phyloP scores from a whole-genome alignment of 495 filamentous ascomycete species.

The Neurospora sp. region DNA sequence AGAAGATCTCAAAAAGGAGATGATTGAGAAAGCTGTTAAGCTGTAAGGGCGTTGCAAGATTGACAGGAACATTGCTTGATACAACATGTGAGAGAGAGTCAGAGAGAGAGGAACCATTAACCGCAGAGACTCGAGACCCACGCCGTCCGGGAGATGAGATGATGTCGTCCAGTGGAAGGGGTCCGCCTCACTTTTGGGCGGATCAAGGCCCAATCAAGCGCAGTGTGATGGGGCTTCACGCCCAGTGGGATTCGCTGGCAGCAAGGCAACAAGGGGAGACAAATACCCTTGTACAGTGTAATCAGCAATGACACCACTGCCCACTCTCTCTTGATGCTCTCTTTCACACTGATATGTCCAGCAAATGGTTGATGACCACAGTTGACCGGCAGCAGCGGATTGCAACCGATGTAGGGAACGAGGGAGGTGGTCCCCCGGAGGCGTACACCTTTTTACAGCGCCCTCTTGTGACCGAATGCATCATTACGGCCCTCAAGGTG shows the following conservation, averaged over 20 bases:
- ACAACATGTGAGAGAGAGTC: not conserved
- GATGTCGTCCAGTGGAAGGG: slow-evolving; percentile 9
- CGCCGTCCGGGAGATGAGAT: slow-evolving; percentile 4
- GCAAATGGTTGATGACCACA: not conserved
- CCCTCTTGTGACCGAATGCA: not conserved
- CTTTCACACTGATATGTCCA: not conserved
- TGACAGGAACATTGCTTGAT: not conserved
- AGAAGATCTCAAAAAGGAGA: not conserved
- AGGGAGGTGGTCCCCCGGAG: not conserved
- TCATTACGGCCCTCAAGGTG: not conserved
- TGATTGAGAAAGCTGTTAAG: not conserved
- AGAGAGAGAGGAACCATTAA: not conserved
- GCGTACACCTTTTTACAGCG: not conserved
- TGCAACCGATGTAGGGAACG: not conserved
- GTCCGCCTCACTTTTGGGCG: slow-evolving; percentile 13
- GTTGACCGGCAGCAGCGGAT: not conserved
- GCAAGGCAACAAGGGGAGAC: slow-evolving; percentile 3
- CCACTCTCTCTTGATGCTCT: not conserved
- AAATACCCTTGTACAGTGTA: not conserved
- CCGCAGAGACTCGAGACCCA: not conserved
- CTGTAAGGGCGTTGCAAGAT: not conserved
- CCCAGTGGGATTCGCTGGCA: slow-evolving; percentile 9
- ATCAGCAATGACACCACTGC: not conserved
- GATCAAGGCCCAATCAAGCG: slow-evolving; percentile 7
- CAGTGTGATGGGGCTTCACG: slow-evolving; percentile 7